A percentile compares a stretch with the other conserved stretches of the same genome.
phyloP scores from a whole-genome alignment of 2,329 filamentous ascomycete genomes.

The Alternaria tenuissima region DNA sequence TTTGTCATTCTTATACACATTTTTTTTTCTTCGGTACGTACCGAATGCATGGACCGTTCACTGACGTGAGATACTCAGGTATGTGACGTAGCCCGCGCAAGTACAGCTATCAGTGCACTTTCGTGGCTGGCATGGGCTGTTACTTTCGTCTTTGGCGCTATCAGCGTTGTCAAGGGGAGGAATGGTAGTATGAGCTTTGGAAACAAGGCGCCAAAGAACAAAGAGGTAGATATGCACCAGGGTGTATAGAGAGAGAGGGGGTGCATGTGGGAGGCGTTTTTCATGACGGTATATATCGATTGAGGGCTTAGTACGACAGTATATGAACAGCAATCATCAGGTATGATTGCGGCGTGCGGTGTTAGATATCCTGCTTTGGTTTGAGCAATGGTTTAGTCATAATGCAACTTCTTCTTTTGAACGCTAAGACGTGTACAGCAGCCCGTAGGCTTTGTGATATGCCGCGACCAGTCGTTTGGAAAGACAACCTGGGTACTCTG shows the following conservation, averaged over 20 bases:
- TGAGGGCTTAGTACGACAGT: neutral
- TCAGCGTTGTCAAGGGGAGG: conserved; percentile 44
- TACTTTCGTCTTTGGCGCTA: conserved; percentile 41
- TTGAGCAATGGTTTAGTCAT: neutral
- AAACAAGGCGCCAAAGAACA: conserved; percentile 22
- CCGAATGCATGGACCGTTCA: too few relatives aligned
- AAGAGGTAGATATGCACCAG: conserved; percentile 52
- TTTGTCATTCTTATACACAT: neutral
- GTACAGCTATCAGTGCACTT: conserved; percentile 72
- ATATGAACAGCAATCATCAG: conserved; percentile 26
- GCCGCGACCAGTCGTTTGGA: neutral
- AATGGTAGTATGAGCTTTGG: conserved; percentile 11
- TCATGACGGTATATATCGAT: neutral
- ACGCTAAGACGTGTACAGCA: neutral
- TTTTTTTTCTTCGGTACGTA: neutral
- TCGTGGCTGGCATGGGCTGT: conserved; percentile 62
- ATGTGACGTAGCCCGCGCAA: conserved; percentile 70
- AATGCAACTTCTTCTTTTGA: neutral
- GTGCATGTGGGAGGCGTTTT: neutral
- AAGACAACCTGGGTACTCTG: too few relatives aligned
- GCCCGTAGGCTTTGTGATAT: neutral
- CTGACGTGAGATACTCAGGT: conserved; percentile 31
- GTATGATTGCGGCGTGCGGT: conserved; percentile 26
- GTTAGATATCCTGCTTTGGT: conserved; percentile 10
- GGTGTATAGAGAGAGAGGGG: conserved; percentile 42